Percentiles rank a stretch among this genome's conserved stretches.
phyloP scores from a whole-genome alignment of 352 stramenopile genomes.

The Nothophytophthora sp. region DNA sequence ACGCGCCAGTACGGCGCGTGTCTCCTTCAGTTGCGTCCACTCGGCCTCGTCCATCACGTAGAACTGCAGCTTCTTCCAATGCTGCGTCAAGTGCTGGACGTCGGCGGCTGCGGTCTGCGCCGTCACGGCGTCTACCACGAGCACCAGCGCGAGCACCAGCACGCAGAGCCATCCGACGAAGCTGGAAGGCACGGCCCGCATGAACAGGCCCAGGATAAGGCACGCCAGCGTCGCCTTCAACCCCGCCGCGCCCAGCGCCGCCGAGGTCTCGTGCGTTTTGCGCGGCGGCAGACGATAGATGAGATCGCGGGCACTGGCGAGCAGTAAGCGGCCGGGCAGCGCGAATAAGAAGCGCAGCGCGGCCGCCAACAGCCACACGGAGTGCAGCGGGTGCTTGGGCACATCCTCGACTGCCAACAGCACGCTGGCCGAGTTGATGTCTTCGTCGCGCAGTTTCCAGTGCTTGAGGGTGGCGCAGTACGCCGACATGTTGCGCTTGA shows the following conservation, averaged over 20 bases:
- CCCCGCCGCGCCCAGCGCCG: slow-evolving; percentile 23
- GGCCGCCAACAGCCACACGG: slow-evolving; percentile 46
- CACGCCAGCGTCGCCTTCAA: slow-evolving; percentile 42
- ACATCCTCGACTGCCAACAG: slow-evolving; percentile 37
- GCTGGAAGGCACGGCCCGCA: slow-evolving; percentile 30
- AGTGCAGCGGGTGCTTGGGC: slow-evolving; percentile 43
- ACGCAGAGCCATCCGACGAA: slow-evolving; percentile 32
- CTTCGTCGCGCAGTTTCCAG: slow-evolving; percentile 68
- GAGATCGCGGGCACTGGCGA: slow-evolving; percentile 52
- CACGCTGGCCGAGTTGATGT: slow-evolving; percentile 63
- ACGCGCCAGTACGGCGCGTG: slow-evolving; percentile 50
- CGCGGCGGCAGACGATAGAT: slow-evolving; percentile 48
- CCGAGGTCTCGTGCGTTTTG: slow-evolving; percentile 25
- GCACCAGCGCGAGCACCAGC: slow-evolving; percentile 19
- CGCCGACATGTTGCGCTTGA: slow-evolving; percentile 65
- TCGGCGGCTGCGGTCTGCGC: slow-evolving; percentile 32
- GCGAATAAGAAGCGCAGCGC: slow-evolving; percentile 41
- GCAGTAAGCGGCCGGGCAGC: slow-evolving; percentile 40
- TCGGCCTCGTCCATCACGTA: slow-evolving; percentile 69
- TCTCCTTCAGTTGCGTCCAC: slow-evolving; percentile 52
- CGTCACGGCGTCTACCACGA: slow-evolving; percentile 37
- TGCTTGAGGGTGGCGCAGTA: slow-evolving; percentile 62
- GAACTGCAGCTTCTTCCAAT: slow-evolving; percentile 77
- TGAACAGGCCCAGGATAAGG: slow-evolving; percentile 36
- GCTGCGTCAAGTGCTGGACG: slow-evolving; percentile 46